Base-by-base conservation (phyloP, 805 yeast genomes). In the Kluyveromyces nonfermentans region DNA sequence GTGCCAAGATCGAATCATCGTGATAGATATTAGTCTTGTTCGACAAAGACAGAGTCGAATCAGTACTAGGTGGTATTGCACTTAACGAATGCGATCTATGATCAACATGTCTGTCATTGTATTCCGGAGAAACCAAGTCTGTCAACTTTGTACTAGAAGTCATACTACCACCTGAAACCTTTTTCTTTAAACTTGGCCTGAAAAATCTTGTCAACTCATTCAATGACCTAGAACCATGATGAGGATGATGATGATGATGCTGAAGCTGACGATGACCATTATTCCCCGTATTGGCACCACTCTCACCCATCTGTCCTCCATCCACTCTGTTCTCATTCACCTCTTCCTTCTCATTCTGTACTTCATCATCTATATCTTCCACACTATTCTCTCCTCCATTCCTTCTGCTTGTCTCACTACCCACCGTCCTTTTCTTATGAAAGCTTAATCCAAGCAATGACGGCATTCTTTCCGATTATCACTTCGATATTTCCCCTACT, bases 121-220 rank as follows among this genome's bases (percentile, higher is more conserved):
- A 40, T 37, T 41, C 43, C 33, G 49, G 49, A 15, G 40, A 34
- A 16, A 43, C 41, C 44, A 50, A 37, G 33, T 43, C 46, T 18
- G 48, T 34, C 41, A 50, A 40, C 21, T 30, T 28, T 3, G 41
- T 38, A 33, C 41, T 38, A 33, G 41, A 38, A 22, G 18, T 38
- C 20, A 16, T n/a, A 31, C 41, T 38, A 10, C 34, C 25, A 12
- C 41, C 41, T 5, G 59, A 45, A n/a, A 51, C 47, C 38, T 52
- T 56, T 43, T 50, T 48, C 35, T 56, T 53, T 22, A 54, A 40
- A 14, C 53, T 51, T 10, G 85, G 84, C 56, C 84, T 76, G 60
- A 82, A 82, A 52, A 82, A 80, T 55, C 85, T 71, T 56, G 82
- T 82, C 60, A 82, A 65, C 51, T 82, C 88, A 19, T 75, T 80